Percentiles rank a stretch among this genome's conserved stretches.
phyloP scores from a whole-genome alignment of 1,284 basidiomycete species.

The Cutaneotrichosporon cyanovorans region DNA sequence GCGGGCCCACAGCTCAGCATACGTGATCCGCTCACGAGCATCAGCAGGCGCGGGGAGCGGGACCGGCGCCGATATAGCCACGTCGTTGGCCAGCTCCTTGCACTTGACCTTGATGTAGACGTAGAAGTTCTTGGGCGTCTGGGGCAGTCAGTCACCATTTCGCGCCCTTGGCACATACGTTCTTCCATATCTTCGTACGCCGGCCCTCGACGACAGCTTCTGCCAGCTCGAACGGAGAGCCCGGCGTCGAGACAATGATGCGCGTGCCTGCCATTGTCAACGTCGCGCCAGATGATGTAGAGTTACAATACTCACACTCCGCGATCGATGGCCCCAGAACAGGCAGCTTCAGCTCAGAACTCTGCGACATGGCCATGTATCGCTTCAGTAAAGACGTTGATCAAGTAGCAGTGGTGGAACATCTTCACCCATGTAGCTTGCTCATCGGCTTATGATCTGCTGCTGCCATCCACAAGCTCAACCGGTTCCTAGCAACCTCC shows the following conservation, averaged over 20 bases:
- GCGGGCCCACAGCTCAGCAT: constrained; percentile 19
- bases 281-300: not conserved
- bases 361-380: too few species aligned
- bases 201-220: constrained; percentile 21
- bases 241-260: constrained; percentile 8
- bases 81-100: constrained; percentile 18
- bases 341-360: too few species aligned
- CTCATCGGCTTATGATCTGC: too few species aligned
- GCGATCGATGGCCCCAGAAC: too few species aligned
- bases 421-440: too few species aligned
- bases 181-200: constrained; percentile 27
- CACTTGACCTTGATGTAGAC: constrained; percentile 10
- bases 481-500: too few species aligned
- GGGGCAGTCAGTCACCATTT: too few species aligned
- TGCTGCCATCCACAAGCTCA: too few species aligned
- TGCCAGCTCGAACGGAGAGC: constrained; percentile 32
- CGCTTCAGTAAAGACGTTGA: too few species aligned
- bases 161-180: constrained; percentile 29
- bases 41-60: not conserved
- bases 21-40: constrained; percentile 5
- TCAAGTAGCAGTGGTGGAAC: constrained; percentile 1
- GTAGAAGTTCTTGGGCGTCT: not conserved
- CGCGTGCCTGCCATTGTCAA: not conserved
- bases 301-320: not conserved
- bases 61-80: constrained; percentile 32